Evolutionary conservation across 2,329 filamentous ascomycete species (phyloP), one percentile per base, ranked within the genome.

Genomic region (Coniella vitis): DNA sequence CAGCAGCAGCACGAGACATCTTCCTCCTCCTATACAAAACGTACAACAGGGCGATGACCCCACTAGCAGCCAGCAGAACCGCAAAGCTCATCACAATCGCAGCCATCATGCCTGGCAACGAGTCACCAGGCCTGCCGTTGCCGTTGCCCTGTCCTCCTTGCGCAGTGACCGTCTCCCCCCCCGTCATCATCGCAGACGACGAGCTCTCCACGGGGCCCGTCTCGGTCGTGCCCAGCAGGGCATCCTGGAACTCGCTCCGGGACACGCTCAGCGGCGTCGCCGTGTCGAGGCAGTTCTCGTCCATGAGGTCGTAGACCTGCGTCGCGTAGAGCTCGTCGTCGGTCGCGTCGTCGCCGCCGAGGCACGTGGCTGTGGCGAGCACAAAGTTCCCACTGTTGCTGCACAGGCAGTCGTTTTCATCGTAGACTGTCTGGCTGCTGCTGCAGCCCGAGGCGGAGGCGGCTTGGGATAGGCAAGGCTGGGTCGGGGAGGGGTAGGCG

Each of bases 401-500:
- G 57, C 76, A 79, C 1, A 78, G 64, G 46, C 76, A 79, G 2
- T 59, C 47, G 56, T 79, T 78, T 49, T 75, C 61, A 20, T 66
- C 60, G 0, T 56, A 38, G 3, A 66, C 63, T 0, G 66, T 67
- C 5, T 29, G 5, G 19, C 58, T 57, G 13, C 68, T 69, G 4
- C 62, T 61, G 60, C 76, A 79, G 4, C 60, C 56, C n/a, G 68
- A 69, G n/a, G 49, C 32, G 34, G 62, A 56, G 19, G 72, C 67
- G 4, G 73, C 64, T 12, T 63, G 43, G 51, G 65, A 59, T 1
- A 79, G 63, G 48, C 76, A 79, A 7, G 58, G 4, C 46, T 71
- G 69, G 1, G 72, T 59, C 14, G 53, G 57, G 29, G 56, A n/a
- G 1, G 73, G 72, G 53, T 75, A 76, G 34, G 65, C 56, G 21